Conservation (phyloP, 2,329 filamentous ascomycete genomes). For the Aureobasidium subglaciale region DNA sequence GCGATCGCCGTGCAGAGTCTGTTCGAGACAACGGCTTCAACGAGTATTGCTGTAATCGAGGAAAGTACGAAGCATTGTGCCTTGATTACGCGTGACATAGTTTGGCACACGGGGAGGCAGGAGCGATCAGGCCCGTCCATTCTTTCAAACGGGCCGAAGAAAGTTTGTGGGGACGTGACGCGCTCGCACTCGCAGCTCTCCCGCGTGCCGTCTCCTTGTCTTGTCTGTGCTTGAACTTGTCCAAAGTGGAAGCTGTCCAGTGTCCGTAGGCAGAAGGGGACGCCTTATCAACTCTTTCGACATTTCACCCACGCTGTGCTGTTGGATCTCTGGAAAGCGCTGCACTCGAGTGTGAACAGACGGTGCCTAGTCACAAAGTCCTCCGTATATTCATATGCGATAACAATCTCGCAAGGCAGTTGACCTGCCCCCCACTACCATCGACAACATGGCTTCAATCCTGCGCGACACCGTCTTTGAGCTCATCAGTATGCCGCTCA, state of each 20-base stretch:
- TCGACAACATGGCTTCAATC: conserved; percentile 15
- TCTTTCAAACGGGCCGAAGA: conserved; percentile 1
- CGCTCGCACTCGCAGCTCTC: not conserved
- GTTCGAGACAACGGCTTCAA: too few species aligned
- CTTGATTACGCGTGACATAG: too few species aligned
- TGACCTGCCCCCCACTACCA: conserved; percentile 7
- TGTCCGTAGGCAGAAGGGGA: conserved; percentile 2
- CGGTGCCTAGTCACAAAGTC: not conserved
- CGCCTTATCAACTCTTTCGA: not conserved
- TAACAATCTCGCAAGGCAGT: conserved; percentile 12
- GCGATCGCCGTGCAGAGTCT: too few species aligned
- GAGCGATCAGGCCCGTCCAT: too few species aligned
- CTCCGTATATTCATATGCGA: conserved; percentile 1
- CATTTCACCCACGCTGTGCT: not conserved
- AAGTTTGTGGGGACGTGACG: not conserved
- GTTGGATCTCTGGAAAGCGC: not conserved
- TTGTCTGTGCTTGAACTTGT: not conserved
- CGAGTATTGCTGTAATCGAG: too few species aligned
- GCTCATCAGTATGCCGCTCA: conserved; percentile 31
- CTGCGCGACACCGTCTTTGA: conserved; percentile 16
- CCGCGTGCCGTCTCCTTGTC: not conserved
- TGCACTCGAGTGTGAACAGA: not conserved
- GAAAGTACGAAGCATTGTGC: too few species aligned
- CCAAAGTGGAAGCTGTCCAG: not conserved
- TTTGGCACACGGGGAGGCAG: too few species aligned